Conservation (phyloP, 805 yeast species). For the Babjeviella inositovora region DNA sequence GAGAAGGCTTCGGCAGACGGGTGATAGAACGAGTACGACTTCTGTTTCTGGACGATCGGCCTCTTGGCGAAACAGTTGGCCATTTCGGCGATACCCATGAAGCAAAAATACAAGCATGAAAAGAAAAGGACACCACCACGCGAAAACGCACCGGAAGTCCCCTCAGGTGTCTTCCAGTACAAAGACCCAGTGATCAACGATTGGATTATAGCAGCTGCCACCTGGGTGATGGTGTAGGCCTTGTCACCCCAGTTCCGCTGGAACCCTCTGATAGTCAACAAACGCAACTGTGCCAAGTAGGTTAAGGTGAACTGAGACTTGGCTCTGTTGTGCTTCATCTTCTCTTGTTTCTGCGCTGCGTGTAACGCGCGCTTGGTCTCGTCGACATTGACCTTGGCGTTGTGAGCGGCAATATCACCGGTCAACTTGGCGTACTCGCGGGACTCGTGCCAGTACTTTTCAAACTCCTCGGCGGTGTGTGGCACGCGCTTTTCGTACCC, state of each 20-base stretch:
- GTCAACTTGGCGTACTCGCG: conserved; percentile 21
- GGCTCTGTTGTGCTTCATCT: conserved; percentile 14
- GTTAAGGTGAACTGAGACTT: conserved; percentile 10
- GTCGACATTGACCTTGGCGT: conserved; percentile 8
- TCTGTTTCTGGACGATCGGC: conserved; percentile 22
- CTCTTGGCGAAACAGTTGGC: conserved; percentile 4
- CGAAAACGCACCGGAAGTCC: conserved; percentile 13
- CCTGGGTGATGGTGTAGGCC: conserved; percentile 10
- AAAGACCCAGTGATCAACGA: conserved; percentile 12
- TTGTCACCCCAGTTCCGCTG: conserved; percentile 11
- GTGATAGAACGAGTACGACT: conserved; percentile 19
- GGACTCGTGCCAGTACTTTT: conserved; percentile 37
- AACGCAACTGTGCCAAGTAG: conserved; percentile 9
- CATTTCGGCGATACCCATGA: conserved; percentile 12
- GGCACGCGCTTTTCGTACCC: conserved; percentile 43
- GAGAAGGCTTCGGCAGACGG: conserved; percentile 26
- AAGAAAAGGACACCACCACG: conserved; percentile 14
- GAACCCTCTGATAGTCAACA: conserved; percentile 9
- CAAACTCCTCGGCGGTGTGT: conserved; percentile 44
- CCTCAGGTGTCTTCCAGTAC: conserved; percentile 10
- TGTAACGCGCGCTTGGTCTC: conserved; percentile 9
- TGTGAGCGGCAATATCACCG: conserved; percentile 26
- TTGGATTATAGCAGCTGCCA: conserved; percentile 11
- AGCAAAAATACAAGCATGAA: conserved; percentile 14
- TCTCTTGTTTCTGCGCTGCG: conserved; percentile 15